Base-by-base conservation (phyloP, 345 rosid species). In the Lumnitzera racemosa region DNA sequence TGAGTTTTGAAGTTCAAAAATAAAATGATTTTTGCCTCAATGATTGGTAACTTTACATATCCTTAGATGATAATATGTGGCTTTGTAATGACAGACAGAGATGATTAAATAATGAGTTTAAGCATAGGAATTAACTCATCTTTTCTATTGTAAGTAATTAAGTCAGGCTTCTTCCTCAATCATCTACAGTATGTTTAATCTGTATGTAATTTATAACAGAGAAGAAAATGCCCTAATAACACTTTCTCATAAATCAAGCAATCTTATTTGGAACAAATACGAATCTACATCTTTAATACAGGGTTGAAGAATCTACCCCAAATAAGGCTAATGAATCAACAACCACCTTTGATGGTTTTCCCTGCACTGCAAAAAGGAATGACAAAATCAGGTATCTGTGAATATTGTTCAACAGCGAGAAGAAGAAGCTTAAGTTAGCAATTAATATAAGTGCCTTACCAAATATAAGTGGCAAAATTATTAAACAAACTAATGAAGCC, bases 261-360 rank as follows among this genome's bases (percentile, higher is more conserved):
- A 25, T 49, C 20, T 16, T 24, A 8, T 15, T 57, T 16, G 23
- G 62, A 23, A 24, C 46, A 64, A 24, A 5, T 23, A 63, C 20
- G 5, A 15, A 25, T 29, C 15, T 5, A 11, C 57, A 14, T 24
- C 23, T 17, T 49, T 36, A 55, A 47, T 50, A 61, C 27, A 68
- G 43, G 71, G 49, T 49, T 13, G 36, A 66, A 74, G 67, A 66
- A 63, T 64, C 90, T 79, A 94, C 99, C 89, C 99, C 99, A 60
- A 94, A 94, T 15, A 94, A 73, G 62, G 97, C 97, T 76, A 94
- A 63, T 3, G 96, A 86, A 76, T 94, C 99, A 25, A 94, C 92
- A 68, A 94, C 69, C 41, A 81, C 77, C 74, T 81, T 94, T 14
- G 99, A 82, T 63, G 92, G 97, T 80, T 88, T 94, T 72, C 97